Conservation (phyloP, 345 rosid genomes). For the Hibiscus tridactylites region DNA sequence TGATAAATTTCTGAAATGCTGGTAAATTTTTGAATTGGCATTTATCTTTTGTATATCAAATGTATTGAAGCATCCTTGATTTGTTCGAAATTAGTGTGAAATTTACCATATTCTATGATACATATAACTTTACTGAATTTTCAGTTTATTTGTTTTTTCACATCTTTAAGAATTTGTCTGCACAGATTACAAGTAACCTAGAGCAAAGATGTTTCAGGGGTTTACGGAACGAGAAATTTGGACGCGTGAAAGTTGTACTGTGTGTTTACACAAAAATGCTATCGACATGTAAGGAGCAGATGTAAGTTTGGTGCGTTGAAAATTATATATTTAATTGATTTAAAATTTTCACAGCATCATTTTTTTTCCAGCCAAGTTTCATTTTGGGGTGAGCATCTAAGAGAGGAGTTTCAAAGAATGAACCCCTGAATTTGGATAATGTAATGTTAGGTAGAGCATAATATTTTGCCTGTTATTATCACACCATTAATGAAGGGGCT, state of each 20-base stretch:
- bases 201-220: constrained; percentile 98
- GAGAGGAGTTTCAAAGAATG: background rate
- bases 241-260: constrained; percentile 65
- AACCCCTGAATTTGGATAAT: background rate
- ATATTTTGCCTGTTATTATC: background rate
- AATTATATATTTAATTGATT: background rate
- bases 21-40: background rate
- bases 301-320: constrained; percentile 43
- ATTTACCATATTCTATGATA: background rate
- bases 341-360: background rate
- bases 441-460: background rate
- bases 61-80: background rate
- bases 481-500: background rate
- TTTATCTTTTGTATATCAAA: background rate
- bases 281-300: constrained; percentile 82
- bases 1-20: background rate
- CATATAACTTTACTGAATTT: background rate
- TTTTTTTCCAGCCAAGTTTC: background rate
- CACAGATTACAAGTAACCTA: constrained; percentile 20
- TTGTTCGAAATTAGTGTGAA: background rate
- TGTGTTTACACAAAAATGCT: constrained; percentile 78
- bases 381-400: background rate
- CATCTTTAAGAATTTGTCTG: background rate
- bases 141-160: background rate
- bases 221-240: constrained; percentile 79